Base-by-base conservation (phyloP, 805 yeast genomes). In the Candida maesae region DNA sequence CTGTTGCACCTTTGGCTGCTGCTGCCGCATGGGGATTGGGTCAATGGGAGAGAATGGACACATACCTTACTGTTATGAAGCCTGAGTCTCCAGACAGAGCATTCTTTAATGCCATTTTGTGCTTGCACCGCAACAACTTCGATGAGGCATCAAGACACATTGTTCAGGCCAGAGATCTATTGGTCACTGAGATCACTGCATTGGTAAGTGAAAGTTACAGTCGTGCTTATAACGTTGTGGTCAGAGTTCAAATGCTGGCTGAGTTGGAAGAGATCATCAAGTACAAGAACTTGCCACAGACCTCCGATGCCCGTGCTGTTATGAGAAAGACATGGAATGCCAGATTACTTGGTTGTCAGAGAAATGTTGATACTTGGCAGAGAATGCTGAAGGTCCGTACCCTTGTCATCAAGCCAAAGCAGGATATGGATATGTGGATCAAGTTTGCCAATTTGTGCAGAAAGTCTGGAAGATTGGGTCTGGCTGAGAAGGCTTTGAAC, bases 291-390 rank as follows among this genome's bases (percentile, higher is more conserved):
- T 70, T 88, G 25, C 93, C 95, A 1, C 89, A 81, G 46, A 82
- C 82, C 3, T 84, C 95, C 0, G 95, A 84, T 35, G 84, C 82
- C 53, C 77, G 93, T 50, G 75, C 71, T 7, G 78, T 79, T 13
- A 82, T 93, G 74, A 74, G 95, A 51, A 79, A 82, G 52, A 91
- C 98, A 0, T 95, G 99, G 99, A 88, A 86, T 57, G 85, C 86
- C 38, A 76, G 99, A 54, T 68, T 93, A 37, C 67, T 87, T 45
- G 98, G 98, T 2, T 89, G 97, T 58, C 99, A 93, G 65, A 75
- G 93, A 52, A 93, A 93, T 65, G 98, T 93, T 38, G 99, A 93
- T 65, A 89, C 90, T n/a, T 93, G 99, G 99, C 97, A 91, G 61
- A 73, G 97, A 56, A 82, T 93, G 79, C 72, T 93, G 45, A 86